Evolutionary conservation across 345 rosid genomes (phyloP), one percentile per base, ranked within the genome.

Genomic region (Linum tenue): DNA sequence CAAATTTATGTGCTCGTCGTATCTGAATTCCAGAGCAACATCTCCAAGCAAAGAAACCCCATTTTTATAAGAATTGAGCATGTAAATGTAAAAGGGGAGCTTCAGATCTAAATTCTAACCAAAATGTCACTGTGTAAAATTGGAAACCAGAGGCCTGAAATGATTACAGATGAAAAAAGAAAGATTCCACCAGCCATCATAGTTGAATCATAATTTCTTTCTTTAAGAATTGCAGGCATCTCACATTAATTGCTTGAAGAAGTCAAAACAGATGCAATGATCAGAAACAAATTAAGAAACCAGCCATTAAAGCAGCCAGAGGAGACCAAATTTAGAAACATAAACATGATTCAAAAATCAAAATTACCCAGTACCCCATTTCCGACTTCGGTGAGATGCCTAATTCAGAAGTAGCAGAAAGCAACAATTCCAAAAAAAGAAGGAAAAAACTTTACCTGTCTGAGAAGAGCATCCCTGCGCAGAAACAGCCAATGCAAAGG

Each of bases 401-500:
- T 22, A 5, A 48, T 9, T 3, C 9, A 9, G 14, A 6, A 6
- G 9, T 48, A 48, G 12, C 53, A 48, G 53, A 48, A 6, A 10
- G 11, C 14, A 5, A 5, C 11, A 48, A 48, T 3, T 4, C 55
- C 62, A 7, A 37, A 10, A 65, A 56, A 64, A 38, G 37, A 42
- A 39, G 35, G n/a, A n/a, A n/a, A n/a, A 69, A 73, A 16, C 3
- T 7, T 69, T 66, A 86, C 92, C 89, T 78, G 73, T 80, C 86
- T 57, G 96, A 88, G 80, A 92, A 90, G 64, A 92, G 84, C 86
- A 86, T 79, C 67, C 98, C 98, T 3, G 86, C 88, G 73, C 94
- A 90, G 79, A 92, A 88, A 82, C 95, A 90, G 37, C 96, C 95
- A 69, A 90, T 76, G 70, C 96, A 94, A 75, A 94, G 80, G 71